phyloP scores from a whole-genome alignment of 2,329 filamentous ascomycete species.

The Fusarium anguioides region DNA sequence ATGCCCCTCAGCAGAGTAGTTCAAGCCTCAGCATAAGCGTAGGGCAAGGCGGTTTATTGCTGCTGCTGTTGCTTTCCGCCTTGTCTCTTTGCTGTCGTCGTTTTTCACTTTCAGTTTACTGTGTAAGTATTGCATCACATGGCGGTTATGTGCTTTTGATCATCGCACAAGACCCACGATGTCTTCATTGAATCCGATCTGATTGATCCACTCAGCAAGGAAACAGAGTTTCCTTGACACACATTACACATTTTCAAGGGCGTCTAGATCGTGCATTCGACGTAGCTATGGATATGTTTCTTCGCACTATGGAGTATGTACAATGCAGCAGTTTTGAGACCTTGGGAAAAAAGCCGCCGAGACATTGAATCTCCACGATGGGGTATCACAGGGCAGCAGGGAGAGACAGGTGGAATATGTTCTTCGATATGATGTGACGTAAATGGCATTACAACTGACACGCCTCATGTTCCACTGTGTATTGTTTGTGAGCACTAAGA shows the following conservation, averaged over 20 bases:
- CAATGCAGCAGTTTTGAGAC: neutral
- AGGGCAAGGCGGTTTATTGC: constrained; percentile 13
- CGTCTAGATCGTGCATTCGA: neutral
- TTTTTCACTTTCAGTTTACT: neutral
- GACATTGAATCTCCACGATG: no score
- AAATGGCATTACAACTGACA: constrained; percentile 18
- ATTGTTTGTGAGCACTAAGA: neutral
- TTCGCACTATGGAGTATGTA: neutral
- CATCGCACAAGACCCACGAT: constrained; percentile 1
- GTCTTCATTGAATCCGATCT: constrained; percentile 2
- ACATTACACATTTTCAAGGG: constrained; percentile 7
- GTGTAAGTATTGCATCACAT: constrained; percentile 29
- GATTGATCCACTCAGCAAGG: constrained; percentile 1
- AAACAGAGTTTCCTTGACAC: constrained; percentile 25
- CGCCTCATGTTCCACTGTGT: constrained; percentile 2
- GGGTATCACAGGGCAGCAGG: constrained; percentile 2
- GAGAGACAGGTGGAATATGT: constrained; percentile 1
- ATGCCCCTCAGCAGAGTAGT: neutral
- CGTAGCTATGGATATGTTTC: constrained; percentile 3
- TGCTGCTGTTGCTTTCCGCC: neutral
- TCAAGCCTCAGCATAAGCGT: neutral
- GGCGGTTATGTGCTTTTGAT: constrained; percentile 1
- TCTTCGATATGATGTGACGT: constrained; percentile 20
- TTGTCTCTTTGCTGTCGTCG: constrained; percentile 13
- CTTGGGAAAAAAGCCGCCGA: constrained; percentile 7